Evolutionary conservation across 345 rosid genomes (phyloP).

Genomic region (Schrenkiella parvula): DNA sequence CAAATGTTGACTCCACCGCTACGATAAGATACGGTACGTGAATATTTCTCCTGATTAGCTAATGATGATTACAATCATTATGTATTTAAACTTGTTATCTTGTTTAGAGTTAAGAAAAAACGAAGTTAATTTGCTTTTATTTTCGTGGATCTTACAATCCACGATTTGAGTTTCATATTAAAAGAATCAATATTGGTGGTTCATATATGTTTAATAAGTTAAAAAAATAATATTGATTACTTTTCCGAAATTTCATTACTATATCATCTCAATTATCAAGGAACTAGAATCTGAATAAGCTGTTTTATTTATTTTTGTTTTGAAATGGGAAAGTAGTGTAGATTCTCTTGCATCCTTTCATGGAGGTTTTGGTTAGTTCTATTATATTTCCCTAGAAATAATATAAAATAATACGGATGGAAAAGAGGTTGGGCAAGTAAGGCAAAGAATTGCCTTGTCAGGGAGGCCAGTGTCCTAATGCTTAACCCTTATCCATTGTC

Average conservation of each 20-base stretch:
- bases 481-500: slow-evolving; percentile 46
- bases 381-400: neutral
- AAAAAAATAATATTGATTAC: neutral
- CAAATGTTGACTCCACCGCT: slow-evolving; percentile 24
- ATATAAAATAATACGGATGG: slow-evolving; percentile 3
- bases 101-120: neutral
- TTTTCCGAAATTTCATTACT: neutral
- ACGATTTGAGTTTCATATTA: neutral
- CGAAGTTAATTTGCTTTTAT: neutral
- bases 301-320: neutral
- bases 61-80: neutral
- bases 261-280: neutral
- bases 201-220: neutral
- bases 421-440: slow-evolving; percentile 25
- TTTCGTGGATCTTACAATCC: neutral
- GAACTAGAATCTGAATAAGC: slow-evolving; percentile 3
- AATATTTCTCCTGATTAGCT: slow-evolving; percentile 14
- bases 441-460: slow-evolving; percentile 70
- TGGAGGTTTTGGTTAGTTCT: neutral
- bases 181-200: neutral
- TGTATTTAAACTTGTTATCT: neutral
- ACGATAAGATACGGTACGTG: slow-evolving; percentile 8
- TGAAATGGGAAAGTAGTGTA: neutral
- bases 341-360: slow-evolving; percentile 15
- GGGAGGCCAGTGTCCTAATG: slow-evolving; percentile 41